Percentiles rank a stretch among this genome's conserved stretches.
Conservation (phyloP, 1,284 basidiomycete genomes). For the Trametes sp. region DNA sequence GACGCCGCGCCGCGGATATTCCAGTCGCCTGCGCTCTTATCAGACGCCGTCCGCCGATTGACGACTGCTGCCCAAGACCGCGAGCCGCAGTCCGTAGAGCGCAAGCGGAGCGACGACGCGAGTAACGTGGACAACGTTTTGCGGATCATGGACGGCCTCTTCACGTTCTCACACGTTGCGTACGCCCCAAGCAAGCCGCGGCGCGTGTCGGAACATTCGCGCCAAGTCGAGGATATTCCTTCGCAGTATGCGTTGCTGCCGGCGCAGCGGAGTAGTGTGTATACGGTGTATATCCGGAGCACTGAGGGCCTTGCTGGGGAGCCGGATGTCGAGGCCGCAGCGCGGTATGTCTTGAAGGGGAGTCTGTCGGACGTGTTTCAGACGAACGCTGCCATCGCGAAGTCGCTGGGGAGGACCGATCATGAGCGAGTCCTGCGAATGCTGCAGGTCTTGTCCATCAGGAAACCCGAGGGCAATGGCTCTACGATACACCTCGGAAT, state of each 20-base stretch:
- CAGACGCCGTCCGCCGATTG: slow-evolving; percentile 73
- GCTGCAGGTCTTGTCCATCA: slow-evolving; percentile 58
- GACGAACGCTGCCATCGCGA: slow-evolving; percentile 67
- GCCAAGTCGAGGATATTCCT: slow-evolving; percentile 45
- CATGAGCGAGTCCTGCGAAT: slow-evolving; percentile 80
- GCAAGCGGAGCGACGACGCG: slow-evolving; percentile 51
- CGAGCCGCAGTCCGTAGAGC: slow-evolving; percentile 45
- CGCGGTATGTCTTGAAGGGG: slow-evolving; percentile 64
- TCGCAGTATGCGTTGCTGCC: slow-evolving; percentile 50
- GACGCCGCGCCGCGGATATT: slow-evolving; percentile 54
- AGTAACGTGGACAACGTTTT: slow-evolving; percentile 55
- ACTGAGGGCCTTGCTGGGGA: slow-evolving; percentile 62
- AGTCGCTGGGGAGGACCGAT: slow-evolving; percentile 65
- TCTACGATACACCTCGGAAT: slow-evolving; percentile 9
- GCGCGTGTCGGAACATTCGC: slow-evolving; percentile 45
- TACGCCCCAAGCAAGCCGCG: slow-evolving; percentile 38
- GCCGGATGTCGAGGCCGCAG: slow-evolving; percentile 65
- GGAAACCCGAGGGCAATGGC: slow-evolving; percentile 7
- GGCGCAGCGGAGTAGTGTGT: slow-evolving; percentile 53
- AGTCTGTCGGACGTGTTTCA: slow-evolving; percentile 60
- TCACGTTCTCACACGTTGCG: slow-evolving; percentile 57
- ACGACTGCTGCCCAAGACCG: slow-evolving; percentile 65
- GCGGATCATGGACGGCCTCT: slow-evolving; percentile 76
- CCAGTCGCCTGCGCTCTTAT: slow-evolving; percentile 69
- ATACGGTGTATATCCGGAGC: slow-evolving; percentile 70